Percentiles rank a stretch among this genome's conserved stretches.
These are phyloP conservation scores for Russula ochroleuca DNA, from an alignment of 768 basidiomycete species.

Conservation along the genomic window DNA sequence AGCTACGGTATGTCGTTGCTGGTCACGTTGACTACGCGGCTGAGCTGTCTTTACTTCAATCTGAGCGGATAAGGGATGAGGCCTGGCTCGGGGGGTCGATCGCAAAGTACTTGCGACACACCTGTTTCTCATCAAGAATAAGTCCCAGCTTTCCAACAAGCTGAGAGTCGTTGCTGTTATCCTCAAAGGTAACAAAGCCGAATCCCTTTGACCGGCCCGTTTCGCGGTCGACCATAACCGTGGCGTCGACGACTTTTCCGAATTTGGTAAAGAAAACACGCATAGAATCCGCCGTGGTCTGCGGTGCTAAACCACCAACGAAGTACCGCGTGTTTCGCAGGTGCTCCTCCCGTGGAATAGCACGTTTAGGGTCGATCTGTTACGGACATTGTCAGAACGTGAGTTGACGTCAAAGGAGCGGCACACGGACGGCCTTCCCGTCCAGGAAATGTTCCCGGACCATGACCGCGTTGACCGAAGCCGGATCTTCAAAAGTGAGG, in stretches of 20 bases:
- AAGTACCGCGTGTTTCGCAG: slow-evolving; percentile 91
- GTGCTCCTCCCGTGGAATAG: slow-evolving; percentile 95
- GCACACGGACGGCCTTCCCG: slow-evolving; percentile 84
- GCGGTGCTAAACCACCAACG: slow-evolving; percentile 88
- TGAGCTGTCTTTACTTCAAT: slow-evolving; percentile 98
- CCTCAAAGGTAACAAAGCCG: slow-evolving; percentile 94
- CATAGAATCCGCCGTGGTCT: slow-evolving; percentile 92
- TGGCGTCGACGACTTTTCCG: slow-evolving; percentile 94
- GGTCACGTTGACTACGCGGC: slow-evolving; percentile 77
- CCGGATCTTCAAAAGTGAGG: slow-evolving; percentile 89
- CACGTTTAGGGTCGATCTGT: slow-evolving; percentile 99
- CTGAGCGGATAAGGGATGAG: slow-evolving; percentile 38
- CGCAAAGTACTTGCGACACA: slow-evolving; percentile 37
- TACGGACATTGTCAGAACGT: slow-evolving; percentile 5
- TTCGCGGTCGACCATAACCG: slow-evolving; percentile 97
- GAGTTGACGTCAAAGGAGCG: slow-evolving; percentile 10
- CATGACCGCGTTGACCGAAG: slow-evolving; percentile 94
- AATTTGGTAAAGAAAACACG: slow-evolving; percentile 90
- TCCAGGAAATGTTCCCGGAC: slow-evolving; percentile 91
- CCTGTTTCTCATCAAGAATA: slow-evolving; percentile 79
- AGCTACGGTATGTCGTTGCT: slow-evolving; percentile 38
- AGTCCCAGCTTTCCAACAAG: slow-evolving; percentile 88
- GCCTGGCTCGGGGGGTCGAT: background rate
- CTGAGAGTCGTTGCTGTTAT: slow-evolving; percentile 84
- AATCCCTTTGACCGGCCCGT: slow-evolving; percentile 95